phyloP scores from a whole-genome alignment of 1,284 basidiomycete genomes.

The Puccinia novopanici region DNA sequence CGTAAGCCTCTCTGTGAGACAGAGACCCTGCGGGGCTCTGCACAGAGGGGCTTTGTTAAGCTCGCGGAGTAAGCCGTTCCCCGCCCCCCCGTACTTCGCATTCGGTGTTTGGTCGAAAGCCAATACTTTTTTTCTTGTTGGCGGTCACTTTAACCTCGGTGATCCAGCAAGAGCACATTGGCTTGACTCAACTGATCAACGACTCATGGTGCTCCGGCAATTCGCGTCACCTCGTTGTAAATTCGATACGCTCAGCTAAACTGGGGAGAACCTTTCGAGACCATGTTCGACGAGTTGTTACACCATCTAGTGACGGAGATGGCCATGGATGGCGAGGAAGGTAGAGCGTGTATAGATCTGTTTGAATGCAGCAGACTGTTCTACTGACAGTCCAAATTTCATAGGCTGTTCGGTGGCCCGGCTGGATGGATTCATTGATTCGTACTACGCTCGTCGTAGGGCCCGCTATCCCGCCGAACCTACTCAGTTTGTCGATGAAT shows the following conservation, averaged over 20 bases:
- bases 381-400: conserved; percentile 6
- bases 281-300: conserved; percentile 45
- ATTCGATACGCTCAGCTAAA: not conserved
- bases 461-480: conserved; percentile 36
- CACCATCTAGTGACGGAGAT: conserved; percentile 42
- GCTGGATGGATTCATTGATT: conserved; percentile 48
- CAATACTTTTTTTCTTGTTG: too few relatives aligned
- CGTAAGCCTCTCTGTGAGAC: too few relatives aligned
- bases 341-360: not conserved
- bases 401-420: conserved; percentile 45
- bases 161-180: not conserved
- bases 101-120: too few relatives aligned
- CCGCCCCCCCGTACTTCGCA: too few relatives aligned
- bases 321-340: conserved; percentile 52
- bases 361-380: not conserved
- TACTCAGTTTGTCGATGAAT: conserved; percentile 34
- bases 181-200: not conserved
- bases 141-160: too few relatives aligned
- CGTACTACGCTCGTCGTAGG: conserved; percentile 34
- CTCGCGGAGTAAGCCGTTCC: too few relatives aligned
- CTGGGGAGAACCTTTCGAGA: not conserved
- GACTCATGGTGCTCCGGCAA: not conserved
- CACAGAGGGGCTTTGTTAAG: too few relatives aligned
- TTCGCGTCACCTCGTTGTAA: not conserved
- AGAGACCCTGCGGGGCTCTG: too few relatives aligned